A percentile compares a stretch with the other conserved stretches of the same genome.
Conservation (phyloP, 2,329 filamentous ascomycete species). For the Cordyceps cateniannulata region DNA sequence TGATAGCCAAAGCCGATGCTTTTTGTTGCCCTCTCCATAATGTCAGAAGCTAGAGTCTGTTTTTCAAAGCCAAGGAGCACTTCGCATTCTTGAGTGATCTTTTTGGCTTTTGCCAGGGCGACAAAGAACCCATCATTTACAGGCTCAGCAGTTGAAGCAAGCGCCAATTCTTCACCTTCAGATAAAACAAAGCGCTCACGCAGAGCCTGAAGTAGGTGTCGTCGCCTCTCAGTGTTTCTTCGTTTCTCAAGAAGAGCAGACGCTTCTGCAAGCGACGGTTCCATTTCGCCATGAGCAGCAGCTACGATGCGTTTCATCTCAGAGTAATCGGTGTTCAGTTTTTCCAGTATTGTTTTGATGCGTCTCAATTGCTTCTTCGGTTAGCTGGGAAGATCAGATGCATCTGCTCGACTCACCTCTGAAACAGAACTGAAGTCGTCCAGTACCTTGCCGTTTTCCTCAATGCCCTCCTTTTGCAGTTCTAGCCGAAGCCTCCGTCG, state of each 20-base stretch:
- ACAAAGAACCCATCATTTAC: slow-evolving; percentile 82
- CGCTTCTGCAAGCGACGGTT: slow-evolving; percentile 70
- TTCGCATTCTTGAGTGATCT: slow-evolving; percentile 82
- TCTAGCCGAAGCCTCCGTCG: slow-evolving; percentile 74
- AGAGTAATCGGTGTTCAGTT: slow-evolving; percentile 71
- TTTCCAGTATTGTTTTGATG: slow-evolving; percentile 72
- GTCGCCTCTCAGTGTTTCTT: slow-evolving; percentile 69
- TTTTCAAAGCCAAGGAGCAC: slow-evolving; percentile 84
- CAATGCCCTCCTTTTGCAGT: slow-evolving; percentile 85
- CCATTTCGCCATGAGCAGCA: slow-evolving; percentile 68
- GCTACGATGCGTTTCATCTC: slow-evolving; percentile 74
- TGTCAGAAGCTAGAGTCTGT: slow-evolving; percentile 78
- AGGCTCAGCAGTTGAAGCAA: slow-evolving; percentile 74
- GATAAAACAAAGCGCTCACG: slow-evolving; percentile 77
- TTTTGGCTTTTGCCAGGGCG: slow-evolving; percentile 71
- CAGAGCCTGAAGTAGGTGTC: slow-evolving; percentile 71
- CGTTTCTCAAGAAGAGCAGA: slow-evolving; percentile 66
- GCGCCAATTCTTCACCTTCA: slow-evolving; percentile 66
- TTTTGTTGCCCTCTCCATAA: slow-evolving; percentile 86
- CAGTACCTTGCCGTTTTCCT: slow-evolving; percentile 85
- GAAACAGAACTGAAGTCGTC: slow-evolving; percentile 84
- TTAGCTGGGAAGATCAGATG: slow-evolving; percentile 19
- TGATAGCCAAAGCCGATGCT: slow-evolving; percentile 86
- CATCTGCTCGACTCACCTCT: slow-evolving; percentile 50
- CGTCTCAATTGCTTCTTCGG: slow-evolving; percentile 68